Percentiles rank a stretch among this genome's conserved stretches.
Evolutionary conservation across 441 rosid species (phyloP).

Genomic region (Adansonia grandidieri): DNA sequence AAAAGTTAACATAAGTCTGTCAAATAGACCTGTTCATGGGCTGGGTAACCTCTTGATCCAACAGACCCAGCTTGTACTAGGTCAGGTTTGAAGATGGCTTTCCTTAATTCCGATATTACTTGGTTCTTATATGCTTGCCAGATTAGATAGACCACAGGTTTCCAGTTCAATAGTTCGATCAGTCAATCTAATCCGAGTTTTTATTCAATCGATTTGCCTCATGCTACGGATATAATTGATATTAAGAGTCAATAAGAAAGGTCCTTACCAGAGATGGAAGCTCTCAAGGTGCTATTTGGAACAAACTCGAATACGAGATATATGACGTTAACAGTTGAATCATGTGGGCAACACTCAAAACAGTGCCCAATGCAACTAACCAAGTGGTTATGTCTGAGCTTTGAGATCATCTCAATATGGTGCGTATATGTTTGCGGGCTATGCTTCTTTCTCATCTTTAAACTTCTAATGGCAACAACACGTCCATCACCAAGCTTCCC

Average conservation of each 20-base stretch:
- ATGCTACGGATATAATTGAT: neutral
- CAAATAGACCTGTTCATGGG: no score
- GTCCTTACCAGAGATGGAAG: conserved; percentile 41
- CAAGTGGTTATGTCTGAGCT: conserved; percentile 59
- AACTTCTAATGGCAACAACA: conserved; percentile 45
- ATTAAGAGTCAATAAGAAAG: neutral
- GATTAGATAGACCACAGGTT: no score
- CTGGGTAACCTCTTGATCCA: no score
- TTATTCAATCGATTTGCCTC: no score
- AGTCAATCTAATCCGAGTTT: no score
- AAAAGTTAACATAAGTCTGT: no score
- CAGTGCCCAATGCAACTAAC: conserved; percentile 71
- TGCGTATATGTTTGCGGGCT: conserved; percentile 42
- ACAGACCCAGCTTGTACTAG: no score
- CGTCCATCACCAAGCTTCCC: conserved; percentile 52
- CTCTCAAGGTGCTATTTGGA: conserved; percentile 51
- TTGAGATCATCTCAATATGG: conserved; percentile 56
- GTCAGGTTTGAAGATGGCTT: no score
- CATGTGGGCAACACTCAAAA: conserved; percentile 43
- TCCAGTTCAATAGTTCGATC: no score
- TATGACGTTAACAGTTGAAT: conserved; percentile 43
- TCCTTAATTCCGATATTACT: no score
- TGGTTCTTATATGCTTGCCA: no score
- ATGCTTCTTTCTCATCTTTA: conserved; percentile 44
- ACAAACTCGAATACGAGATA: conserved; percentile 54